These are phyloP conservation scores for Thraustochytrium striatum DNA, from an alignment of 352 stramenopile species.

Conservation along the genomic window DNA sequence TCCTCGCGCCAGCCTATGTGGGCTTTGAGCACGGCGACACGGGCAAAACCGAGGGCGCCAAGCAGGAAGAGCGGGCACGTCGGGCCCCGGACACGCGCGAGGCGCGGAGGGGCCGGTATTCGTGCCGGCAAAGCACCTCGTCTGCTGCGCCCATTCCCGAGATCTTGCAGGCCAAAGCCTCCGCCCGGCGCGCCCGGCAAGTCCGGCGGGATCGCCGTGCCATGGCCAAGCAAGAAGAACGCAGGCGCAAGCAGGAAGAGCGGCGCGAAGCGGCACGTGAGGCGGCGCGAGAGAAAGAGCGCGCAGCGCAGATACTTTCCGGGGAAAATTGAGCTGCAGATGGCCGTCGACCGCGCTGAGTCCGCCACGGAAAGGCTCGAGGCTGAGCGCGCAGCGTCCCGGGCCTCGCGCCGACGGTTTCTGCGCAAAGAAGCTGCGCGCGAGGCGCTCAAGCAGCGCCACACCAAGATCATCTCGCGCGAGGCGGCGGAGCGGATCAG, in stretches of 20 bases:
- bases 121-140: not conserved
- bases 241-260: too few relatives aligned
- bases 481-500: not conserved
- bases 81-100: not conserved
- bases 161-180: not conserved
- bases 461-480: not conserved
- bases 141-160: not conserved
- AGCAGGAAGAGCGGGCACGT: not conserved
- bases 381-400: too few relatives aligned
- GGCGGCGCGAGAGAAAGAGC: too few relatives aligned
- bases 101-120: not conserved
- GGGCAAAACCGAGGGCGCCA: not conserved
- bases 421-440: too few relatives aligned
- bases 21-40: not conserved
- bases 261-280: too few relatives aligned
- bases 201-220: not conserved
- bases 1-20: not conserved
- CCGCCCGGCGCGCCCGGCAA: not conserved
- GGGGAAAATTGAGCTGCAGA: too few relatives aligned
- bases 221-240: too few relatives aligned
- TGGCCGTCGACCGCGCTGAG: too few relatives aligned
- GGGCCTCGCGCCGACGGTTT: not conserved
- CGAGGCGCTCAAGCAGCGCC: too few relatives aligned
- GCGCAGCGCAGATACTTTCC: too few relatives aligned
- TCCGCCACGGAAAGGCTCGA: too few relatives aligned